Conservation (phyloP, 306 rosid species). For the Quercus aquifolioides region DNA sequence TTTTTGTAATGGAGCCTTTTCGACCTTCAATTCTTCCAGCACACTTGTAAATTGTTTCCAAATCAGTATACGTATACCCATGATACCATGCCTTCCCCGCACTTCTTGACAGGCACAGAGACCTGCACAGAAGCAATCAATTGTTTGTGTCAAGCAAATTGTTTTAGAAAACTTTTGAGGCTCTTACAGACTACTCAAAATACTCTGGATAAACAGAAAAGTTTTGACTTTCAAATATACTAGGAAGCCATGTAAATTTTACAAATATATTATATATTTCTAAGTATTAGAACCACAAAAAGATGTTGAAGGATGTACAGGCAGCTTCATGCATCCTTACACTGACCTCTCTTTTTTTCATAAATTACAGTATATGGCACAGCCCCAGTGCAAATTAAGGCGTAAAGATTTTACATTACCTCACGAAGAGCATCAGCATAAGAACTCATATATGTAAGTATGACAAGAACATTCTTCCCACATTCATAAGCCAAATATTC, state of each 20-base stretch:
- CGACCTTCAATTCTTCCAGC: slow-evolving; percentile 99
- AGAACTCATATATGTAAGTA: slow-evolving; percentile 97
- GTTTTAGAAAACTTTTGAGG: background rate
- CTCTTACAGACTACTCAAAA: slow-evolving; percentile 4
- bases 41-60: slow-evolving; percentile 95
- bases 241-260: background rate
- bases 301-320: slow-evolving; percentile 6
- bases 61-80: slow-evolving; percentile 97
- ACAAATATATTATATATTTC: background rate
- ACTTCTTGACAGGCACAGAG: slow-evolving; percentile 99
- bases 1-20: slow-evolving; percentile 95
- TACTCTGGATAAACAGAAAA: slow-evolving; percentile 2
- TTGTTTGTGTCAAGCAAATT: slow-evolving; percentile 12
- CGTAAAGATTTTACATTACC: slow-evolving; percentile 43
- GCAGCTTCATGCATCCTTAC: background rate
- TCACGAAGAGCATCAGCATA: slow-evolving; percentile 99
- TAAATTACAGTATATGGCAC: background rate
- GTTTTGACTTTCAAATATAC: background rate
- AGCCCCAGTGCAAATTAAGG: background rate
- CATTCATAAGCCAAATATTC: slow-evolving; percentile 98
- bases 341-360: background rate
- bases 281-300: slow-evolving; percentile 1
- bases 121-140: slow-evolving; percentile 53
- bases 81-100: slow-evolving; percentile 99
- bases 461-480: slow-evolving; percentile 99